These are phyloP conservation scores for Elongisporangium anandrum DNA, from an alignment of 352 stramenopile genomes.

Conservation along the genomic window DNA sequence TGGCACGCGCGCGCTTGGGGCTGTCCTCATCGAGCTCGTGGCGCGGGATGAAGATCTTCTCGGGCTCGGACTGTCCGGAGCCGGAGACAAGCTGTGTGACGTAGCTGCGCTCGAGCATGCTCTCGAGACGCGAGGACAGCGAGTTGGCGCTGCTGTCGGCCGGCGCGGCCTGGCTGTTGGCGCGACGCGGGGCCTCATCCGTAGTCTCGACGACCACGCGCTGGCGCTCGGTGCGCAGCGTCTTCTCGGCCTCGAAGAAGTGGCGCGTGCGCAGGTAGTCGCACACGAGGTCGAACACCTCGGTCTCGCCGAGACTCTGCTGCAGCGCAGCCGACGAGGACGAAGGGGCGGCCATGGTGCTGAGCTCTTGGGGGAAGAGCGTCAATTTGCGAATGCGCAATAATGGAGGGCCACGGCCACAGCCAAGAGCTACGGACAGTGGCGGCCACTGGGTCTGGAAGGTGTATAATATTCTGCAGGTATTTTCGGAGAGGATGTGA, in stretches of 20 bases:
- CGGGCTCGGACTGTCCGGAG: conserved; percentile 40
- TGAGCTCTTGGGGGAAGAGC: conserved; percentile 14
- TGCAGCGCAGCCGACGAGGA: conserved; percentile 63
- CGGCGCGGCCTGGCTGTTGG: conserved; percentile 29
- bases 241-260: conserved; percentile 81
- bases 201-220: conserved; percentile 26
- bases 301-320: conserved; percentile 75
- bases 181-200: conserved; percentile 15
- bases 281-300: conserved; percentile 87
- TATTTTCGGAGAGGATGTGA: neutral
- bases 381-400: conserved; percentile 23
- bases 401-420: neutral
- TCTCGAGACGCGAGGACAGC: conserved; percentile 66
- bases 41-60: conserved; percentile 76
- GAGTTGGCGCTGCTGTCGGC: conserved; percentile 20
- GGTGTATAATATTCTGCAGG: neutral
- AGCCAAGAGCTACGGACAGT: neutral
- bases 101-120: conserved; percentile 80
- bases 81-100: conserved; percentile 80
- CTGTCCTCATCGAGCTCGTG: conserved; percentile 43
- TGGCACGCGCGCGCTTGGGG: conserved; percentile 45
- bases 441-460: neutral
- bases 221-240: conserved; percentile 66
- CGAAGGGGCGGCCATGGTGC: conserved; percentile 20
- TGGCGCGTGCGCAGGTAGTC: conserved; percentile 85